Evolutionary conservation across 2,329 filamentous ascomycete genomes (phyloP).

Genomic region (Aspergillus candidus): DNA sequence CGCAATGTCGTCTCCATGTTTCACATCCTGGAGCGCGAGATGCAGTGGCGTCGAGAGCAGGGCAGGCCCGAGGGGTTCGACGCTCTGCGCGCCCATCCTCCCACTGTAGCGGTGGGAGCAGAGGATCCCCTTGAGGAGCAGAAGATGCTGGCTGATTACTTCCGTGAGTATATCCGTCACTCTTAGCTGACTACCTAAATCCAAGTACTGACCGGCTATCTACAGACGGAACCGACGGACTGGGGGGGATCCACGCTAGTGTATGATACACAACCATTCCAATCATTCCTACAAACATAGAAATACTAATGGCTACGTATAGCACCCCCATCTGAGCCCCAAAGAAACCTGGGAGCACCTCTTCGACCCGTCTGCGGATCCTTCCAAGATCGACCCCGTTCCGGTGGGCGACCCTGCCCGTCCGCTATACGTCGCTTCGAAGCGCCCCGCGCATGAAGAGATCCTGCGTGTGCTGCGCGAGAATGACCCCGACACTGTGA

Average conservation of each 20-base stretch:
- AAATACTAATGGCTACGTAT: constrained; percentile 8
- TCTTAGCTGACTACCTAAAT: not conserved
- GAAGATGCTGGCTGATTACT: constrained; percentile 73
- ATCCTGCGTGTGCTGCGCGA: constrained; percentile 81
- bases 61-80: constrained; percentile 66
- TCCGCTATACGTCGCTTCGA: constrained; percentile 68
- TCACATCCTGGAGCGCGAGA: constrained; percentile 83
- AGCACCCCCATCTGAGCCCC: constrained; percentile 68
- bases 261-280: constrained; percentile 24
- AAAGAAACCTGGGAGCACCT: constrained; percentile 67
- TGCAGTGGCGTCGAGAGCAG: constrained; percentile 69
- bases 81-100: constrained; percentile 65
- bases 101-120: constrained; percentile 79
- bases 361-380: constrained; percentile 48
- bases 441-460: constrained; percentile 68
- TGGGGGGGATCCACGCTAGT: constrained; percentile 64
- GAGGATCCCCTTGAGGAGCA: constrained; percentile 80
- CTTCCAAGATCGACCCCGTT: constrained; percentile 45
- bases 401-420: constrained; percentile 29
- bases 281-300: constrained; percentile 3
- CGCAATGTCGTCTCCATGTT: constrained; percentile 87
- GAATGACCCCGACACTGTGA: constrained; percentile 76
- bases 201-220: constrained; percentile 1
- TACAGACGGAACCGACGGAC: constrained; percentile 66
- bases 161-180: constrained; percentile 57